Evolutionary conservation across 768 basidiomycete genomes (phyloP).

Genomic region (Boletus rufocinnamomeus): DNA sequence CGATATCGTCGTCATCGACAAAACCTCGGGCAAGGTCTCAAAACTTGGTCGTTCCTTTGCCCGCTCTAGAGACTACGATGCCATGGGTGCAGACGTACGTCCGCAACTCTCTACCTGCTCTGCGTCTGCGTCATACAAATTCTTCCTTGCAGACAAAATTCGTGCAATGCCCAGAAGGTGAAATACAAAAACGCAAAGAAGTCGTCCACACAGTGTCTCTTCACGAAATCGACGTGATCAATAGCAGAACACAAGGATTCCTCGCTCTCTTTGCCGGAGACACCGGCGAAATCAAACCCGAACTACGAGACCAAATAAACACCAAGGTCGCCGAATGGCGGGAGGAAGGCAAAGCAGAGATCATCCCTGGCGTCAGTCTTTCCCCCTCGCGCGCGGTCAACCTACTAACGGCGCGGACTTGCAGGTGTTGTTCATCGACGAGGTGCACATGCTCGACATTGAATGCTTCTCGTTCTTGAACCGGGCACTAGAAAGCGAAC

Average conservation of each 20-base stretch:
- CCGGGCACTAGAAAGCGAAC: conserved; percentile 89
- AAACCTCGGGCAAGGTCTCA: conserved; percentile 93
- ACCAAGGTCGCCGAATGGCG: conserved; percentile 96
- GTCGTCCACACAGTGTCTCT: conserved; percentile 96
- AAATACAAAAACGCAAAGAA: conserved; percentile 97
- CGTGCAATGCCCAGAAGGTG: conserved; percentile 96
- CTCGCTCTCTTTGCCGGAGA: conserved; percentile 93
- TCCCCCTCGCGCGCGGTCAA: neutral
- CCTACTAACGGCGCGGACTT: neutral
- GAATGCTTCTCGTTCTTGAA: conserved; percentile 99
- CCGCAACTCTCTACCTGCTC: neutral
- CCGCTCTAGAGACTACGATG: conserved; percentile 97
- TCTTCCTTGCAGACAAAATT: conserved; percentile 80
- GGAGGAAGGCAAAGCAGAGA: conserved; percentile 98
- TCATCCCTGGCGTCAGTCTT: conserved; percentile 85
- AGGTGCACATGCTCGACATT: conserved; percentile 99
- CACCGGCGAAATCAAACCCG: conserved; percentile 98
- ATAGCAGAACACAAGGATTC: conserved; percentile 98
- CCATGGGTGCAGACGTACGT: conserved; percentile 97
- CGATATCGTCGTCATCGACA: conserved; percentile 96
- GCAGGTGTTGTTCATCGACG: conserved; percentile 97
- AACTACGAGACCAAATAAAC: conserved; percentile 95
- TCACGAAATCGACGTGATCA: conserved; percentile 99
- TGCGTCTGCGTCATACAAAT: neutral
- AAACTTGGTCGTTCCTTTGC: conserved; percentile 97